Evolutionary conservation across 768 basidiomycete genomes (phyloP).

Genomic region (Paxillus involutus): DNA sequence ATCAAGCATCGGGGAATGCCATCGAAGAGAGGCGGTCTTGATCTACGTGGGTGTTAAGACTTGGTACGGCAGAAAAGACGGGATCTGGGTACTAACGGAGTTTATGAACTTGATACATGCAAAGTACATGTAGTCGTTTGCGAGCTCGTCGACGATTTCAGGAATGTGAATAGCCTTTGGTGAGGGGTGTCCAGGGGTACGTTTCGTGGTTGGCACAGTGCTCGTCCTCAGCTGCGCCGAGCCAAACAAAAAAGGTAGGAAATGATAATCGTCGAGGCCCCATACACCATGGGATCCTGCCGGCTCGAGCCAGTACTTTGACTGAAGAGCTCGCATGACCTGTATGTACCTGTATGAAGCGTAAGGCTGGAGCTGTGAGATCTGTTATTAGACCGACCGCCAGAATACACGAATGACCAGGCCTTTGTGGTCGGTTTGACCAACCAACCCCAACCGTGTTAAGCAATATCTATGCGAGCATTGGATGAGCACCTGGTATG

Average conservation of each 20-base stretch:
- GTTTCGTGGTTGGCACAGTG: conserved; percentile 5
- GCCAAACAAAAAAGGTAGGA: conserved; percentile 88
- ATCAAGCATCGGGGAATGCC: conserved; percentile 99
- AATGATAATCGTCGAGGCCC: conserved; percentile 97
- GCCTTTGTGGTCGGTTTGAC: conserved; percentile 64
- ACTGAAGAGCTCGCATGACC: conserved; percentile 85
- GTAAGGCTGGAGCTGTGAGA: background rate
- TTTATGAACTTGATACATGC: conserved; percentile 96
- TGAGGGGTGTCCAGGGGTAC: conserved; percentile 64
- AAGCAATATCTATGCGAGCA: conserved; percentile 69
- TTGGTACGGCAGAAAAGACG: background rate
- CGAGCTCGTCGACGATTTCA: conserved; percentile 90
- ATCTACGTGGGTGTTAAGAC: conserved; percentile 48
- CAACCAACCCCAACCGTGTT: conserved; percentile 63
- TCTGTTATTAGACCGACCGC: conserved; percentile 47
- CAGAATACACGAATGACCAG: conserved; percentile 88
- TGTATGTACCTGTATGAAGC: conserved; percentile 58
- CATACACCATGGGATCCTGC: conserved; percentile 99
- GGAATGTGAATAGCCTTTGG: conserved; percentile 92
- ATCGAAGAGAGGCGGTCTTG: conserved; percentile 91
- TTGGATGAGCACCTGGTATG: background rate
- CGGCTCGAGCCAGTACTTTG: conserved; percentile 95
- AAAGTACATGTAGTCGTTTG: conserved; percentile 94
- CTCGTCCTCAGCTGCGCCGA: conserved; percentile 61
- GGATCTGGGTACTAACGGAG: conserved; percentile 54